phyloP scores from a whole-genome alignment of 495 filamentous ascomycete species.

The Penicillium flavigenum region DNA sequence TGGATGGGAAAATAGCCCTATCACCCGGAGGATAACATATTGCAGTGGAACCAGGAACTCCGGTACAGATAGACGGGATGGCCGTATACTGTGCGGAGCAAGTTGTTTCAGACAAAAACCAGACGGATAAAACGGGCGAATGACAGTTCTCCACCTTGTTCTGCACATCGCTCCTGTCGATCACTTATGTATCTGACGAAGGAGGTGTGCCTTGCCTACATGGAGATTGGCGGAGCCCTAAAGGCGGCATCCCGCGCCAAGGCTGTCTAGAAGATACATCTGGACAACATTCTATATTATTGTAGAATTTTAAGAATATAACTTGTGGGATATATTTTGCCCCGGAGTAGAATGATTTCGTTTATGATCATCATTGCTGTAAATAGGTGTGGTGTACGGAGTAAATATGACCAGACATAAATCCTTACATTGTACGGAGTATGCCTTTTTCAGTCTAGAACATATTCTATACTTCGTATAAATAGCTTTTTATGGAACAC shows the following conservation, averaged over 20 bases:
- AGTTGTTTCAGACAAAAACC: constrained; percentile 4
- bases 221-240: background rate
- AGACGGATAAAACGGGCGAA: background rate
- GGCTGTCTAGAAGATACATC: too few relatives aligned
- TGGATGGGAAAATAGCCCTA: constrained; percentile 4
- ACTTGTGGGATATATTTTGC: too few relatives aligned
- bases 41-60: background rate
- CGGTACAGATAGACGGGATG: background rate
- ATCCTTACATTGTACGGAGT: too few relatives aligned
- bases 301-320: too few relatives aligned
- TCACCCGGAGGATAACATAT: background rate
- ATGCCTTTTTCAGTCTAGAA: background rate
- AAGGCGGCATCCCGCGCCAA: background rate
- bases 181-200: background rate
- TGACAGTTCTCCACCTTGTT: constrained; percentile 1
- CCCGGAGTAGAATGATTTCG: too few relatives aligned
- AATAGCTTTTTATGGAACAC: background rate
- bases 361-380: too few relatives aligned
- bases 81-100: background rate
- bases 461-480: background rate
- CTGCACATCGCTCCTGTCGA: constrained; percentile 8
- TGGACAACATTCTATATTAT: too few relatives aligned
- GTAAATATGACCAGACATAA: too few relatives aligned
- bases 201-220: background rate
- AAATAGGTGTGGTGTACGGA: too few relatives aligned